Base-by-base conservation (phyloP, 2,329 filamentous ascomycete species). In the Fusarium piperis region DNA sequence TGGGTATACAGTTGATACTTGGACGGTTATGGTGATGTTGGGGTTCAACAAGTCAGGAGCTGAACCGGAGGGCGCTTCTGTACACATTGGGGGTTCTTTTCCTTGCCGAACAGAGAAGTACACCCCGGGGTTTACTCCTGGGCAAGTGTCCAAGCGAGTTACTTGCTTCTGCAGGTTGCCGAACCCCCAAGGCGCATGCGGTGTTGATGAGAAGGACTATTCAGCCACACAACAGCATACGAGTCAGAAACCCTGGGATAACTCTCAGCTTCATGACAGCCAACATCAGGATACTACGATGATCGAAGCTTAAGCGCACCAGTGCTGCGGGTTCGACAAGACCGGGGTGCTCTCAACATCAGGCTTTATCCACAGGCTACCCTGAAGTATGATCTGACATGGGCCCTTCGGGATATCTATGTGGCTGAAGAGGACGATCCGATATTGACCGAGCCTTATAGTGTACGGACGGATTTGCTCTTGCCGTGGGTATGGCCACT, bases 271-370 rank as follows among this genome's bases (percentile, higher is more conserved):
- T 16, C 18, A 44, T 44, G 39, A 44, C 18, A 3, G 7, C 39
- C 20, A 28, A 26, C 15, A 36, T 33, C 20, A 59, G 63, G 67
- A 36, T 35, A 48, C 67, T 68, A 51, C 20, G 55, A 56, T 38
- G 7, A 28, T 28, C 41, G 23, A 23, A 44, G 13, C 39, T 23
- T 44, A 44, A 44, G 39, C 39, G 39, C 39, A n/a, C 41, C 23
- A 46, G 41, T 46, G 12, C 41, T 8, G 11, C 6, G n/a, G 3
- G 10, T n/a, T 46, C 41, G n/a, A 46, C 41, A 28, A n/a, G 41
- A 28, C 41, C 41, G 10, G 23, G 20, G 39, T 44, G n/a, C 5
- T 33, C 48, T 30, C 28, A 52, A 52, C 48, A 32, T 28, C 28
- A 26, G 18, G 18, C 18, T 11, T 52, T 18, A 23, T 33, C 28